Conservation (phyloP, 768 basidiomycete species). For the Podaxis sp. region DNA sequence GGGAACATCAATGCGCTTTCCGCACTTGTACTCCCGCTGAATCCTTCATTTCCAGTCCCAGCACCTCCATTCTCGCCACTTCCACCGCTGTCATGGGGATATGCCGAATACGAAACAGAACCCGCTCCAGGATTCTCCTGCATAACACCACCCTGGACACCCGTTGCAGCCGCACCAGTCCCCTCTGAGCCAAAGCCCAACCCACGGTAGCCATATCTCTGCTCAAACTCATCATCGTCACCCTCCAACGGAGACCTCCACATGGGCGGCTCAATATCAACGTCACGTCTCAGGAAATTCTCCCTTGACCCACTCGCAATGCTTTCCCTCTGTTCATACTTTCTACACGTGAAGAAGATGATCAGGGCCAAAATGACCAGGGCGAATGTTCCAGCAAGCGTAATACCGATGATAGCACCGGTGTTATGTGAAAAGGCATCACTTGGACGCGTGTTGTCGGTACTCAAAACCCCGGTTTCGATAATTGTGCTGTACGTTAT, state of each 20-base stretch:
- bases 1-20: slow-evolving; percentile 23
- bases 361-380: slow-evolving; percentile 30
- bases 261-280: slow-evolving; percentile 2
- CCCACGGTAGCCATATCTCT: slow-evolving; percentile 13
- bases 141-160: slow-evolving; percentile 2
- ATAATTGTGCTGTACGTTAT: slow-evolving; percentile 24
- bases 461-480: slow-evolving; percentile 32
- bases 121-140: slow-evolving; percentile 14
- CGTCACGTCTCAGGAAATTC: slow-evolving; percentile 20
- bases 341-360: slow-evolving; percentile 33
- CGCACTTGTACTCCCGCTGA: slow-evolving; percentile 21
- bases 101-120: slow-evolving; percentile 3
- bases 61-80: slow-evolving; percentile 17
- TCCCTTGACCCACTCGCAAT: slow-evolving; percentile 21
- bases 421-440: slow-evolving; percentile 34
- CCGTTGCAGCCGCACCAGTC: neutral
- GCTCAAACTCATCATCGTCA: slow-evolving; percentile 21
- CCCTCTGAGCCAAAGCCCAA: neutral
- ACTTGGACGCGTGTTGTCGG: slow-evolving; percentile 22
- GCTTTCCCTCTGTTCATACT: slow-evolving; percentile 22
- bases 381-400: slow-evolving; percentile 27
- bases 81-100: slow-evolving; percentile 14
- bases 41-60: slow-evolving; percentile 17
- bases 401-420: slow-evolving; percentile 38
- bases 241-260: slow-evolving; percentile 36